These are phyloP conservation scores for Malassezia brasiliensis DNA, from an alignment of 1,284 basidiomycete genomes.

Conservation along the genomic window DNA sequence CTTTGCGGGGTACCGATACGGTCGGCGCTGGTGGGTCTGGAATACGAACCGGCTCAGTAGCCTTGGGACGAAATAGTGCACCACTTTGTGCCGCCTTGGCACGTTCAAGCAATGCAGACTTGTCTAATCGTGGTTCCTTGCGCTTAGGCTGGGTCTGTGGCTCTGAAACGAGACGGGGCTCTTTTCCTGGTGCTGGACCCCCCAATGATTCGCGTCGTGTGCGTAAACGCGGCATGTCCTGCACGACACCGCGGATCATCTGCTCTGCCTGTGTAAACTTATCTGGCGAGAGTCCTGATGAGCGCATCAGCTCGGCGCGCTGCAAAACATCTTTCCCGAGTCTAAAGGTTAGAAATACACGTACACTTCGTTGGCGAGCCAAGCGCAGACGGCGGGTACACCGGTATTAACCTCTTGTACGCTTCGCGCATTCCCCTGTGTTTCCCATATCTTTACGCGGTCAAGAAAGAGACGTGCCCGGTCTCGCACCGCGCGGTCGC, in stretches of 20 bases:
- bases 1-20: not conserved
- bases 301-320: not conserved
- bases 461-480: slow-evolving; percentile 13
- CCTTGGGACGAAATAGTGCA: not conserved
- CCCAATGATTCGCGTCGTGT: not conserved
- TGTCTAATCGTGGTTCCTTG: not conserved
- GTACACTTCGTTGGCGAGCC: slow-evolving; percentile 15
- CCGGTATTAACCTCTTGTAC: slow-evolving; percentile 7
- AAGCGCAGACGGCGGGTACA: slow-evolving; percentile 10
- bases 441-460: slow-evolving; percentile 16
- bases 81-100: slow-evolving; percentile 9
- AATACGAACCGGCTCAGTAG: too few species aligned
- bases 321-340: not conserved
- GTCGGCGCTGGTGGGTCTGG: not conserved
- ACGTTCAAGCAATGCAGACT: not conserved
- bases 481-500: slow-evolving; percentile 12
- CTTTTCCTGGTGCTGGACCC: not conserved
- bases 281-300: slow-evolving; percentile 12
- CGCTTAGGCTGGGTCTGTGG: not conserved
- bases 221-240: not conserved
- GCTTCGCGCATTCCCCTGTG: slow-evolving; percentile 15
- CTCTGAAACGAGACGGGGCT: not conserved
- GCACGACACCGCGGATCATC: not conserved
- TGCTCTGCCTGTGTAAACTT: slow-evolving; percentile 3
- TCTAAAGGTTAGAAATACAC: not conserved